Evolutionary conservation across 805 yeast species (phyloP).

Genomic region (Candida berthetii): DNA sequence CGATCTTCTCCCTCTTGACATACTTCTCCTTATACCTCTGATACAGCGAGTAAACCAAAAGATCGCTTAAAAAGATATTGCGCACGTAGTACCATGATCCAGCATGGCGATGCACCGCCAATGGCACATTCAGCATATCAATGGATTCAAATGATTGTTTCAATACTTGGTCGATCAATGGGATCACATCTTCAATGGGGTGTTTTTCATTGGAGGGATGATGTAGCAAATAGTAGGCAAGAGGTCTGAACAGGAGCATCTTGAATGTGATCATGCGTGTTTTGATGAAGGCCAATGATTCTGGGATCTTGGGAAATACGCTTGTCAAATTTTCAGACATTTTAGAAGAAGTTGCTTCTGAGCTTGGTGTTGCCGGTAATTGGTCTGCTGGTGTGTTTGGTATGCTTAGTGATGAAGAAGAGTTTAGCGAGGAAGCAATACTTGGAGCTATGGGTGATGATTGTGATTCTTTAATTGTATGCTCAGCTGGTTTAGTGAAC

Average conservation of each 20-base stretch:
- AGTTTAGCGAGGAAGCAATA: not conserved
- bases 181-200: constrained; percentile 1
- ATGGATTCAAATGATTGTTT: constrained; percentile 11
- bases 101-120: constrained; percentile 19
- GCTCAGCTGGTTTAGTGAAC: constrained; percentile 1
- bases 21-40: constrained; percentile 7
- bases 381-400: not conserved
- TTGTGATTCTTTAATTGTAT: not conserved
- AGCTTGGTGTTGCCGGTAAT: constrained; percentile 8
- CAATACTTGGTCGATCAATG: constrained; percentile 12
- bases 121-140: constrained; percentile 13
- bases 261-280: constrained; percentile 16
- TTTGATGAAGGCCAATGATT: constrained; percentile 15
- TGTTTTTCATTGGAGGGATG: not conserved
- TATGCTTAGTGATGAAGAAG: too few relatives aligned
- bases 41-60: constrained; percentile 7
- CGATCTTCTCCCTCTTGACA: constrained; percentile 5
- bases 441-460: not conserved
- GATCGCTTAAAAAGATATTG: constrained; percentile 7
- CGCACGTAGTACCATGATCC: constrained; percentile 20
- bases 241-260: constrained; percentile 14
- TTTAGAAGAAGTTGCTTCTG: constrained; percentile 8
- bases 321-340: constrained; percentile 1
- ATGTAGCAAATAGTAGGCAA: constrained; percentile 12
- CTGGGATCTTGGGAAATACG: constrained; percentile 8